phyloP scores from a whole-genome alignment of 1,284 basidiomycete species.

The Apiotrichum gracile region DNA sequence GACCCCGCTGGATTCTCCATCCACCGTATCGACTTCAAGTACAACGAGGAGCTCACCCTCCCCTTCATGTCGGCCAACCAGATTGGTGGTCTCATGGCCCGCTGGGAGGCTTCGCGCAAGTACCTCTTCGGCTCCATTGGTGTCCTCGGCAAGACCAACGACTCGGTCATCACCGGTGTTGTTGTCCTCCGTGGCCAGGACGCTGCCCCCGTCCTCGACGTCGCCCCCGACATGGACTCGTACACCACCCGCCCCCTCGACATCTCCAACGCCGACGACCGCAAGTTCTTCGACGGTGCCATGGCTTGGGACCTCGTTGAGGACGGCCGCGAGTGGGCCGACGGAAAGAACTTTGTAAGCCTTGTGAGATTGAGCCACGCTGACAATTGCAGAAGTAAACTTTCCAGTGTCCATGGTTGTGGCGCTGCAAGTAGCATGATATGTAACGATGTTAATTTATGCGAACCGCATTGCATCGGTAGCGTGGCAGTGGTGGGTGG shows the following conservation, averaged over 20 bases:
- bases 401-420: too few species aligned
- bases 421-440: too few species aligned
- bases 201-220: slow-evolving; percentile 63
- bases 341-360: slow-evolving; percentile 49
- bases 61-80: slow-evolving; percentile 80
- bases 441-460: too few species aligned
- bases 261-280: slow-evolving; percentile 56
- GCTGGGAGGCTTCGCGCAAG: slow-evolving; percentile 89
- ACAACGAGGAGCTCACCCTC: slow-evolving; percentile 88
- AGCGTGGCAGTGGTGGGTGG: too few species aligned
- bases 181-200: slow-evolving; percentile 72
- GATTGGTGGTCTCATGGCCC: slow-evolving; percentile 90
- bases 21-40: slow-evolving; percentile 84
- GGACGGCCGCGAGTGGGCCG: slow-evolving; percentile 74
- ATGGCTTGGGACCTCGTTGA: slow-evolving; percentile 85
- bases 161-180: slow-evolving; percentile 69
- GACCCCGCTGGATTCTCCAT: slow-evolving; percentile 86
- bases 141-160: slow-evolving; percentile 76
- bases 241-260: slow-evolving; percentile 71
- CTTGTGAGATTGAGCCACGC: too few species aligned
- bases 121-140: slow-evolving; percentile 90
- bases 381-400: too few species aligned
- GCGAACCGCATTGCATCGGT: too few species aligned
- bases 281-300: slow-evolving; percentile 81
- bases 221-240: slow-evolving; percentile 84